Evolutionary conservation across 1,284 basidiomycete species (phyloP).

Genomic region (Papiliotrema flavescens): DNA sequence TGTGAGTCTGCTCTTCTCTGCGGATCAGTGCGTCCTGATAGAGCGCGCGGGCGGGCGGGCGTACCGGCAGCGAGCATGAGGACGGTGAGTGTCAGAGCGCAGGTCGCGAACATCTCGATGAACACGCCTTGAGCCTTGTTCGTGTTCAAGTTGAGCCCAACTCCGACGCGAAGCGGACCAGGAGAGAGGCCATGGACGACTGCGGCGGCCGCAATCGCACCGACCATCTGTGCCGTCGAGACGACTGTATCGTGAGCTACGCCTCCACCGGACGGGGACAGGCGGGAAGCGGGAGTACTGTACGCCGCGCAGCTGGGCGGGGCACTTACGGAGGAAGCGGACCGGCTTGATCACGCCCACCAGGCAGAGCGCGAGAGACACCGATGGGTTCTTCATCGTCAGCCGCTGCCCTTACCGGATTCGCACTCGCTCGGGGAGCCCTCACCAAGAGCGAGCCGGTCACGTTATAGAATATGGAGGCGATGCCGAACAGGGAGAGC

Average conservation of each 20-base stretch:
- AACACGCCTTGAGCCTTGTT: constrained; percentile 54
- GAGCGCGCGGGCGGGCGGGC: no score
- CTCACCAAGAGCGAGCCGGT: constrained; percentile 60
- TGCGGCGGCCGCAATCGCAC: constrained; percentile 50
- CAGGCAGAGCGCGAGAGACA: constrained; percentile 61
- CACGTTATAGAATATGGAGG: constrained; percentile 70
- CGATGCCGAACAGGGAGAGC: constrained; percentile 62
- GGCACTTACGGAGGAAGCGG: constrained; percentile 53
- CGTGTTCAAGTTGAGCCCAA: constrained; percentile 32
- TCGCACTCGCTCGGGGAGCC: no score
- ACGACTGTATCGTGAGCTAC: constrained; percentile 47
- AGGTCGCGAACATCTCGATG: constrained; percentile 69
- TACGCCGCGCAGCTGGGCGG: background rate
- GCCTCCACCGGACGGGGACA: no score
- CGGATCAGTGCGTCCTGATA: constrained; percentile 20
- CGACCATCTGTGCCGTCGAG: constrained; percentile 57
- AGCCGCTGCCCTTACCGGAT: no score
- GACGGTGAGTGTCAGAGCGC: constrained; percentile 52
- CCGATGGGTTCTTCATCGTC: constrained; percentile 56
- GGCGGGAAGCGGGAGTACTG: no score
- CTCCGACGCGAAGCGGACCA: constrained; percentile 59
- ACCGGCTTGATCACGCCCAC: constrained; percentile 60
- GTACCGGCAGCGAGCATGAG: constrained; percentile 52
- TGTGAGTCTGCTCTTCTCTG: constrained; percentile 60
- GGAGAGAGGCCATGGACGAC: constrained; percentile 62